phyloP scores from a whole-genome alignment of 73 alveolate genomes.

The Paramecium primaurelia region DNA sequence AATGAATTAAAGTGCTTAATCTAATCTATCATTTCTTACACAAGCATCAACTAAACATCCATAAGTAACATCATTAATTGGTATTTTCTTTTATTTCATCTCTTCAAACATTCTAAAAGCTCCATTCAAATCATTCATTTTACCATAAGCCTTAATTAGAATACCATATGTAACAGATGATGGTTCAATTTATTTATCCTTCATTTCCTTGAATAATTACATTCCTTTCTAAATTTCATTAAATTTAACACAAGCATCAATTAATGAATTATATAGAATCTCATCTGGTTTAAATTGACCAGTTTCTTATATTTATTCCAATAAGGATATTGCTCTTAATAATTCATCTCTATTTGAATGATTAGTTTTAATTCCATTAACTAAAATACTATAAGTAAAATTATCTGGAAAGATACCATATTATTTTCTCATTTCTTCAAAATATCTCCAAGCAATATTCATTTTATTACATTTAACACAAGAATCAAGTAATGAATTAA shows the following conservation, averaged over 20 bases:
- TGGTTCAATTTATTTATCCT: slow-evolving; percentile 68
- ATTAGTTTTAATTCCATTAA: slow-evolving; percentile 63
- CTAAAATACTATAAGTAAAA: slow-evolving; percentile 64
- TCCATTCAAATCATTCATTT: slow-evolving; percentile 47
- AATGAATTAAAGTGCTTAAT: neutral
- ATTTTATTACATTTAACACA: slow-evolving; percentile 57
- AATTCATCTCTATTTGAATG: slow-evolving; percentile 69
- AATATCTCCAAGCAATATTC: slow-evolving; percentile 65
- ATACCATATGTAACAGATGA: slow-evolving; percentile 56
- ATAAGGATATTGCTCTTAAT: slow-evolving; percentile 81
- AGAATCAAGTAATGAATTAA: slow-evolving; percentile 69
- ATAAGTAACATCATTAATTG: slow-evolving; percentile 62
- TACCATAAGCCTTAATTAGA: slow-evolving; percentile 43
- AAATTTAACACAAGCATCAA: slow-evolving; percentile 93
- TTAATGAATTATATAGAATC: slow-evolving; percentile 87
- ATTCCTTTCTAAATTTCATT: slow-evolving; percentile 76
- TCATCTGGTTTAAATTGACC: slow-evolving; percentile 86
- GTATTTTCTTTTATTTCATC: slow-evolving; percentile 59
- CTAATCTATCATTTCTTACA: slow-evolving; percentile 34
- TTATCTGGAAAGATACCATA: slow-evolving; percentile 61
- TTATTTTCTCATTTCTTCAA: slow-evolving; percentile 61
- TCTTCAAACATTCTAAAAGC: slow-evolving; percentile 30
- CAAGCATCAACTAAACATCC: slow-evolving; percentile 58
- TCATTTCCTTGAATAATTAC: slow-evolving; percentile 88
- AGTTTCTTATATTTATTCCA: slow-evolving; percentile 43